Conservation (phyloP, 192 early-diverging fungal genomes). For the Piromyces sp. region DNA sequence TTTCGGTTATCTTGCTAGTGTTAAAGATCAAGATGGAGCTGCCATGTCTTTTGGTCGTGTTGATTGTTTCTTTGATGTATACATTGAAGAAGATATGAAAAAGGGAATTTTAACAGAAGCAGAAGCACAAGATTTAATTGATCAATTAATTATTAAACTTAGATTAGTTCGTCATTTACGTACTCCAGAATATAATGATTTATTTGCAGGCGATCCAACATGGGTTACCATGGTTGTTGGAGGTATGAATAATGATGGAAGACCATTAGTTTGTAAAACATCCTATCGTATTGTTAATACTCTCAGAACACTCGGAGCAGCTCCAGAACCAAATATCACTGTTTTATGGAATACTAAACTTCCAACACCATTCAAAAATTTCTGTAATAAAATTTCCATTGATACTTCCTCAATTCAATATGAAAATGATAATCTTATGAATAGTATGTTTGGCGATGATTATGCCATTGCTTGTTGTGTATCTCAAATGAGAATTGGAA, state of each 20-base stretch:
- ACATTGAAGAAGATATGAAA: constrained; percentile 7
- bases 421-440: constrained; percentile 7
- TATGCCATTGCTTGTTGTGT: constrained; percentile 13
- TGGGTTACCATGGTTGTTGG: background rate
- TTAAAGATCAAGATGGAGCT: constrained; percentile 1
- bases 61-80: constrained; percentile 8
- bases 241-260: constrained; percentile 1
- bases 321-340: constrained; percentile 8
- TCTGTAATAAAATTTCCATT: constrained; percentile 4
- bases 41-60: constrained; percentile 6
- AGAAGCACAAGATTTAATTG: constrained; percentile 7
- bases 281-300: constrained; percentile 6
- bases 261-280: constrained; percentile 6
- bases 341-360: constrained; percentile 3
- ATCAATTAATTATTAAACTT: constrained; percentile 10
- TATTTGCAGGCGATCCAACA: too few species aligned
- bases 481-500: constrained; percentile 5
- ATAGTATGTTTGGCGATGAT: constrained; percentile 4
- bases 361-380: constrained; percentile 1
- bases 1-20: constrained; percentile 4
- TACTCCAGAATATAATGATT: background rate
- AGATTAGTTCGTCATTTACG: constrained; percentile 7
- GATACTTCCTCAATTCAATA: constrained; percentile 7
- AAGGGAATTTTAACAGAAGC: constrained; percentile 4
- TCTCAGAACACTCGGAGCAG: constrained; percentile 2